Evolutionary conservation across 2,329 filamentous ascomycete species (phyloP).

Genomic region (Thermoascus crustaceus): DNA sequence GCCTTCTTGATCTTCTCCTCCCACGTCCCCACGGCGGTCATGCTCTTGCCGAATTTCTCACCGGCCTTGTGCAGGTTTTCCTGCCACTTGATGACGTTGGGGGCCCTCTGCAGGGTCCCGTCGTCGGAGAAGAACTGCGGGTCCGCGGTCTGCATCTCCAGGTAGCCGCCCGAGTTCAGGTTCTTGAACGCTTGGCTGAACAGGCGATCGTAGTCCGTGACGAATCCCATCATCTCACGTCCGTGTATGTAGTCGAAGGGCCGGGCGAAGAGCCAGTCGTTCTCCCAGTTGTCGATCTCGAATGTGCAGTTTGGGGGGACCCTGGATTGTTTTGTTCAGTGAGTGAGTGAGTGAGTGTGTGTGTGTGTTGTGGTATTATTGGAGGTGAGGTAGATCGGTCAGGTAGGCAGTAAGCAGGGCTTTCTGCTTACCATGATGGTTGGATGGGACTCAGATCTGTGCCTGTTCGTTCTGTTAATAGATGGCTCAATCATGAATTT

Average conservation of each 20-base stretch:
- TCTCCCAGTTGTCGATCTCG: constrained; percentile 22
- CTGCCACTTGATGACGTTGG: neutral
- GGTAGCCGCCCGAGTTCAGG: constrained; percentile 44
- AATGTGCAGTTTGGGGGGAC: constrained; percentile 22
- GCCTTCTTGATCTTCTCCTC: constrained; percentile 57
- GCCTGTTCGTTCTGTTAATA: constrained; percentile 8
- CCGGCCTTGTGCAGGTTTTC: neutral
- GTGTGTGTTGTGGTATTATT: too few species aligned
- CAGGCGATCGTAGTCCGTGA: constrained; percentile 16
- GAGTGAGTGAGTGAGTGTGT: too few species aligned
- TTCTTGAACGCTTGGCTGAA: constrained; percentile 17
- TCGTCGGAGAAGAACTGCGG: neutral
- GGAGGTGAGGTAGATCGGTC: too few species aligned
- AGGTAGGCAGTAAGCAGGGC: neutral
- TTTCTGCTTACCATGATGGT: constrained; percentile 15
- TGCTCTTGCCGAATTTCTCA: constrained; percentile 51
- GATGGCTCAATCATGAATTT: neutral
- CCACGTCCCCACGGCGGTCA: constrained; percentile 60
- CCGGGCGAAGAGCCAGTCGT: constrained; percentile 15
- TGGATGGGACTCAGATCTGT: constrained; percentile 22
- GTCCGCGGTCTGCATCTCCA: constrained; percentile 25
- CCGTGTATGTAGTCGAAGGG: constrained; percentile 23
- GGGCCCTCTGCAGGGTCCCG: neutral
- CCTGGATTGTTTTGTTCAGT: too few species aligned
- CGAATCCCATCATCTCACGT: constrained; percentile 17